A percentile compares a stretch with the other conserved stretches of the same genome.
Conservation (phyloP, 192 early-diverging fungal species). For the Mortierella claussenii region DNA sequence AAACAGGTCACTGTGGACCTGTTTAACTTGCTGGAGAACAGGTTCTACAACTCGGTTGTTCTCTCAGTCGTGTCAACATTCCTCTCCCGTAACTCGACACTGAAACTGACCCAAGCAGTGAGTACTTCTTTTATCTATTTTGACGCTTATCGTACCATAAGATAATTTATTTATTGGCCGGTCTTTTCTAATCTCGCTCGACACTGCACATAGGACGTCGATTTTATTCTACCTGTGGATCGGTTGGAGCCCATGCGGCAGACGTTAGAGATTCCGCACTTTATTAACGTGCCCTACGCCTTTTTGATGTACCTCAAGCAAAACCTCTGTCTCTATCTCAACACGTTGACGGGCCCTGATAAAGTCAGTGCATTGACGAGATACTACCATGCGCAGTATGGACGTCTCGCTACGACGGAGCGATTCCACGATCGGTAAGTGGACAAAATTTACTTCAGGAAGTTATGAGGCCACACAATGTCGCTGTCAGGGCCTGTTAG, state of each 20-base stretch:
- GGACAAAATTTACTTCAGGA: too few relatives aligned
- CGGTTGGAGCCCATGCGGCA: conserved; percentile 52
- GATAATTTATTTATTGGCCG: too few relatives aligned
- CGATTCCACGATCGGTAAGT: conserved; percentile 30
- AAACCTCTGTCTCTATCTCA: conserved; percentile 60
- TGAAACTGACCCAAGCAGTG: conserved; percentile 71
- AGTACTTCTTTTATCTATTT: conserved; percentile 6
- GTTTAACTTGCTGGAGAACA: conserved; percentile 69
- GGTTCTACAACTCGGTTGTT: conserved; percentile 69
- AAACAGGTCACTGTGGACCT: conserved; percentile 69
- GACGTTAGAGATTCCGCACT: conserved; percentile 60
- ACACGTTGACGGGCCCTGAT: conserved; percentile 54
- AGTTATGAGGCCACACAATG: too few relatives aligned
- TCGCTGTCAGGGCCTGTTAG: too few relatives aligned
- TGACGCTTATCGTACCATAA: too few relatives aligned
- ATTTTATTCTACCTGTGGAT: conserved; percentile 79
- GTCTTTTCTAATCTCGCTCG: too few relatives aligned
- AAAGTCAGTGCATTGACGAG: conserved; percentile 46
- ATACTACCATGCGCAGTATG: conserved; percentile 56
- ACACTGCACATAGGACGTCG: conserved; percentile 68
- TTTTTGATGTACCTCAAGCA: conserved; percentile 76
- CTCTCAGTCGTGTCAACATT: conserved; percentile 71
- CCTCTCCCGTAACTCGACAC: conserved; percentile 72
- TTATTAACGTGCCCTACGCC: conserved; percentile 65
- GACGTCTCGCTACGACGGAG: conserved; percentile 18